Evolutionary conservation across 345 rosid genomes (phyloP).

Genomic region (Clarkia xantiana): DNA sequence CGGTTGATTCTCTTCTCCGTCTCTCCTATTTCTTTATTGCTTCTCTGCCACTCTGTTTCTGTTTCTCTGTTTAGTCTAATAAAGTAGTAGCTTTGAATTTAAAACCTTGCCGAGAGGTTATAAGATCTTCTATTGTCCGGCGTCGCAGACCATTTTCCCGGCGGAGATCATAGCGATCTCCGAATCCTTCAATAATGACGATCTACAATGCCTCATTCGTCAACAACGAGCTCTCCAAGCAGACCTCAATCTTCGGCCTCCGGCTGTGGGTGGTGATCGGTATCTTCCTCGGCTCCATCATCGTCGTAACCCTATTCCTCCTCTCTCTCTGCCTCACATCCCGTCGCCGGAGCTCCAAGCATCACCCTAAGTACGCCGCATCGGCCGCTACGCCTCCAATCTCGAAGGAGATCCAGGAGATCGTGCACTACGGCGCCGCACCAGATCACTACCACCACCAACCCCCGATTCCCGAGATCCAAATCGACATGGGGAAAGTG

Average conservation of each 20-base stretch:
- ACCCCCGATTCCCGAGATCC: slow-evolving; percentile 55
- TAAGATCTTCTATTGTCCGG: too few relatives aligned
- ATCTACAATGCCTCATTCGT: slow-evolving; percentile 51
- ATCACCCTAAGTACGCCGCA: not conserved
- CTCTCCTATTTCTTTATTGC: too few relatives aligned
- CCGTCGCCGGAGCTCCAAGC: slow-evolving; percentile 39
- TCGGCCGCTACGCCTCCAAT: slow-evolving; percentile 41
- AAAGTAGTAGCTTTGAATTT: too few relatives aligned
- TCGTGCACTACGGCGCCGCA: slow-evolving; percentile 27
- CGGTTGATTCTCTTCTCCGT: too few relatives aligned
- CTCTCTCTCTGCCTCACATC: slow-evolving; percentile 78
- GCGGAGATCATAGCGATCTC: too few relatives aligned
- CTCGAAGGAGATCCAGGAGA: slow-evolving; percentile 81
- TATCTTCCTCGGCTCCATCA: slow-evolving; percentile 64
- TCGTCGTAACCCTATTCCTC: slow-evolving; percentile 71
- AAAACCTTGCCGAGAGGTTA: too few relatives aligned
- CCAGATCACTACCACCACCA: slow-evolving; percentile 3
- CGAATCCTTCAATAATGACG: slow-evolving; percentile 20
- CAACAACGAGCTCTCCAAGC: slow-evolving; percentile 68
- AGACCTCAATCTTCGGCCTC: slow-evolving; percentile 79
- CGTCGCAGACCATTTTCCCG: too few relatives aligned
- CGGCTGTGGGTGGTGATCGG: slow-evolving; percentile 87
- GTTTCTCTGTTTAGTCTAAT: too few relatives aligned
- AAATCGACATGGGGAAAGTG: slow-evolving; percentile 68
- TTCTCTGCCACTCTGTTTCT: too few relatives aligned